Base-by-base conservation (phyloP, 176 grass and related monocot species). In the Aegilops umbellulata region DNA sequence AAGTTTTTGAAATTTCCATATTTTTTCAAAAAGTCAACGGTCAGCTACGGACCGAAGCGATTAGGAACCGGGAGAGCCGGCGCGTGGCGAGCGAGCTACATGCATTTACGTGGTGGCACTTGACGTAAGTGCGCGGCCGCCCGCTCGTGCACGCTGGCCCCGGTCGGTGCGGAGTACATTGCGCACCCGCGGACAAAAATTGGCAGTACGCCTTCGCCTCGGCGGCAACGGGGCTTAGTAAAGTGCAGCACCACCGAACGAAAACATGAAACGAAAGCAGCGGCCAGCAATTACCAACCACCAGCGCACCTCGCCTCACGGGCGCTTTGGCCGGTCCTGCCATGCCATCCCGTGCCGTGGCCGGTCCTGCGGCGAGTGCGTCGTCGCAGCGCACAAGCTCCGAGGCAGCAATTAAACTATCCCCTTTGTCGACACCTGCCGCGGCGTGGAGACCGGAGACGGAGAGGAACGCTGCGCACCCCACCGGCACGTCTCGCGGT, bases 331-430 rank as follows among this genome's bases (percentile, higher is more conserved):
- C 64, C 26, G 27, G 13, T 66, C 64, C 64, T 66, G 64, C 62
- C 25, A 64, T 25, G 61, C 24, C 61, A 26, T 39, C n/a, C 35
- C 35, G 8, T 38, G 35, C 35, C 35, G 35, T 38, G 35, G 35
- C 35, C 35, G 35, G 35, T 38, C 35, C 35, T 38, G 35, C 35
- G 35, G 35, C 35, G 35, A 38, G 35, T 38, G 14, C 30, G 30
- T 6, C 10, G 39, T 15, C 31, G 36, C 12, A 13, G 41, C 26
- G 27, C 87, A 65, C 87, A 5, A 12, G 17, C 57, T 31, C 65
- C 87, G 49, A 53, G 49, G 49, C 66, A 89, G 60, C 7, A 74
- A 31, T 60, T 87, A 53, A 67, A 46, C 32, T 26, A 65, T 32
- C 80, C 46, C 58, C 31, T 60, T 65, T 25, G 73, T 83, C 72